Percentiles rank a stretch among this genome's conserved stretches.
Evolutionary conservation across 2,329 filamentous ascomycete species (phyloP).

Genomic region (Fusarium albidum): DNA sequence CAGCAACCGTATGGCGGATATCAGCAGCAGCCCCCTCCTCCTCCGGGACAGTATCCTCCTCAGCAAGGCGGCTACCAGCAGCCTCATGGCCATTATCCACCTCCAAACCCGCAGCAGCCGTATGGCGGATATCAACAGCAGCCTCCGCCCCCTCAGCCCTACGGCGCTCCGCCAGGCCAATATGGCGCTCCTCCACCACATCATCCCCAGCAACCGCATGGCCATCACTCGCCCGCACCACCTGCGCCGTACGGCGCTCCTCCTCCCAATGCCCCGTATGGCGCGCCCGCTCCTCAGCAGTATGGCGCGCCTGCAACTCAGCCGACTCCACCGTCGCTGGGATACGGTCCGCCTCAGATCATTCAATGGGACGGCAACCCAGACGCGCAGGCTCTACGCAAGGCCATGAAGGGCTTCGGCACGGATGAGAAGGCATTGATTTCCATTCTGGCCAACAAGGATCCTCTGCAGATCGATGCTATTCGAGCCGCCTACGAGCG

Average conservation of each 20-base stretch:
- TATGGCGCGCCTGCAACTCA: constrained; percentile 53
- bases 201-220: constrained; percentile 29
- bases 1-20: constrained; percentile 44
- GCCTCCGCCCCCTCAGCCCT: constrained; percentile 42
- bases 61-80: constrained; percentile 48
- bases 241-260: constrained; percentile 44
- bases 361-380: constrained; percentile 73
- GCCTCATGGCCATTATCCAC: constrained; percentile 45
- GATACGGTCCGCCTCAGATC: constrained; percentile 77
- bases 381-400: constrained; percentile 76
- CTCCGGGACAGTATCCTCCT: constrained; percentile 41
- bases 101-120: constrained; percentile 42
- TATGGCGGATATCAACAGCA: constrained; percentile 46
- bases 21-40: constrained; percentile 47
- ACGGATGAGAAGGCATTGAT: constrained; percentile 86
- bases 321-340: constrained; percentile 72
- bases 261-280: constrained; percentile 44
- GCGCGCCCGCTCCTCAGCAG: constrained; percentile 42
- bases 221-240: constrained; percentile 38
- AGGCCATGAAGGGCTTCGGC: constrained; percentile 93
- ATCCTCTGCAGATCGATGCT: constrained; percentile 78
- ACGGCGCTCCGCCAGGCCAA: constrained; percentile 43
- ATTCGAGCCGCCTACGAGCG: constrained; percentile 73
- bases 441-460: constrained; percentile 72
- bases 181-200: constrained; percentile 53